These are phyloP conservation scores for Gardenia jasminoides DNA, from an alignment of 257 asterid species.

Conservation along the genomic window DNA sequence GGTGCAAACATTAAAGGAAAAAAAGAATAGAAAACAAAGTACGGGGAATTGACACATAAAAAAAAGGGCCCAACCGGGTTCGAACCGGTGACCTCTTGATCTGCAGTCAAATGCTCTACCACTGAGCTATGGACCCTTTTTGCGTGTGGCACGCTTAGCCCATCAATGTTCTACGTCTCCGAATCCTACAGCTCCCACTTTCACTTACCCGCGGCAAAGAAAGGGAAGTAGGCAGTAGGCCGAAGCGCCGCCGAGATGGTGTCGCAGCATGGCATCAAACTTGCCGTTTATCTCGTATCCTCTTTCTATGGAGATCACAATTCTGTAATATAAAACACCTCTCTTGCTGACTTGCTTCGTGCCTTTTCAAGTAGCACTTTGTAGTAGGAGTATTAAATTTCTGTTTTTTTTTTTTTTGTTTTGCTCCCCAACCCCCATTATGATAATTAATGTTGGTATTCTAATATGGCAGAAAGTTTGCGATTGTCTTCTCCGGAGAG, in stretches of 20 bases:
- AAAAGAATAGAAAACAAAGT: no score
- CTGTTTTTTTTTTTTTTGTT: no score
- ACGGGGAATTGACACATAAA: no score
- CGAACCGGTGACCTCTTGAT: constrained; percentile 33
- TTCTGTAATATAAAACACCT: constrained; percentile 40
- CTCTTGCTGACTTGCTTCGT: background rate
- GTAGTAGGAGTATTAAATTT: no score
- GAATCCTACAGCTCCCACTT: no score
- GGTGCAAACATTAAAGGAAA: no score
- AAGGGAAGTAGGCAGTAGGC: background rate
- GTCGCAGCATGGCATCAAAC: constrained; percentile 59
- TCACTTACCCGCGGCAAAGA: background rate
- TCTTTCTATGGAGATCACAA: constrained; percentile 64
- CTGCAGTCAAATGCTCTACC: constrained; percentile 34
- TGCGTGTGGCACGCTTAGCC: no score
- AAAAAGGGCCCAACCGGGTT: constrained; percentile 35
- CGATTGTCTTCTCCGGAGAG: constrained; percentile 69
- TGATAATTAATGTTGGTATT: no score
- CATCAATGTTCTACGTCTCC: no score
- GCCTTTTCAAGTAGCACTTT: no score
- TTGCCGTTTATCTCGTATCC: constrained; percentile 60
- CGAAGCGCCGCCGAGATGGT: constrained; percentile 41
- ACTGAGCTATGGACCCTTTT: constrained; percentile 36
- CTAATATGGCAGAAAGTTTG: constrained; percentile 62
- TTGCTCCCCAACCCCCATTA: no score